Evolutionary conservation across 805 yeast species (phyloP).

Genomic region (Helenozyma baotianmanensis): DNA sequence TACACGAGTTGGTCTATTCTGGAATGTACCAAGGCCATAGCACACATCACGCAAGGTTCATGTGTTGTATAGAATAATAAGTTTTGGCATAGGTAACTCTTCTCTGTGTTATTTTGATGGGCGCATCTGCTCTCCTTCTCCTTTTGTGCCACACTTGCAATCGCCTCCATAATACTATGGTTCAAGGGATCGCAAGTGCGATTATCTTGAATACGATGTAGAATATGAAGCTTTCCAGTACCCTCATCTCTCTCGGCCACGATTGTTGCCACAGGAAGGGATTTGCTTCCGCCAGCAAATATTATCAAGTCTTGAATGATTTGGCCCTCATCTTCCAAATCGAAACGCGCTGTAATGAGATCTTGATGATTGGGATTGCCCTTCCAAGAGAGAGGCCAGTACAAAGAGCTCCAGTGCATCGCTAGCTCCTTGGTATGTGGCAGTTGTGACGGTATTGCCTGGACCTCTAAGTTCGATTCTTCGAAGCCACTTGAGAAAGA

Average conservation of each 20-base stretch:
- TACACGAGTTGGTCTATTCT: slow-evolving; percentile 69
- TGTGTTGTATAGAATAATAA: slow-evolving; percentile 82
- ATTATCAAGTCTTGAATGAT: slow-evolving; percentile 17
- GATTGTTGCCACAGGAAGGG: slow-evolving; percentile 50
- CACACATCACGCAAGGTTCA: slow-evolving; percentile 96
- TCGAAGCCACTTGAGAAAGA: slow-evolving; percentile 7
- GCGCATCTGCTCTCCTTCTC: slow-evolving; percentile 27
- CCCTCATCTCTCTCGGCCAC: slow-evolving; percentile 56
- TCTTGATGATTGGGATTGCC: slow-evolving; percentile 82
- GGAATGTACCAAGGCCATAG: slow-evolving; percentile 94
- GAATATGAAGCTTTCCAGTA: slow-evolving; percentile 18
- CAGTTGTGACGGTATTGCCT: too few species aligned
- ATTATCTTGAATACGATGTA: slow-evolving; percentile 40
- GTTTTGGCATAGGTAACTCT: slow-evolving; percentile 65
- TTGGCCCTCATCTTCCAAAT: slow-evolving; percentile 39
- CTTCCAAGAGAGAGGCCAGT: slow-evolving; percentile 93
- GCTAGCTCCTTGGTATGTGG: slow-evolving; percentile 71
- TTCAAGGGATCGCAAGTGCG: slow-evolving; percentile 45
- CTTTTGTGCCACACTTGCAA: slow-evolving; percentile 54
- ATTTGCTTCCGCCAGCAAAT: slow-evolving; percentile 3
- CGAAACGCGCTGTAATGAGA: slow-evolving; percentile 50
- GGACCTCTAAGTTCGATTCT: too few species aligned
- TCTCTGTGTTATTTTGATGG: slow-evolving; percentile 11
- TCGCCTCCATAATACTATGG: slow-evolving; percentile 75
- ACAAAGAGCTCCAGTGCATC: slow-evolving; percentile 55